Base-by-base conservation (phyloP, 208 protist genomes). In the Trichomonas vaginalis region DNA sequence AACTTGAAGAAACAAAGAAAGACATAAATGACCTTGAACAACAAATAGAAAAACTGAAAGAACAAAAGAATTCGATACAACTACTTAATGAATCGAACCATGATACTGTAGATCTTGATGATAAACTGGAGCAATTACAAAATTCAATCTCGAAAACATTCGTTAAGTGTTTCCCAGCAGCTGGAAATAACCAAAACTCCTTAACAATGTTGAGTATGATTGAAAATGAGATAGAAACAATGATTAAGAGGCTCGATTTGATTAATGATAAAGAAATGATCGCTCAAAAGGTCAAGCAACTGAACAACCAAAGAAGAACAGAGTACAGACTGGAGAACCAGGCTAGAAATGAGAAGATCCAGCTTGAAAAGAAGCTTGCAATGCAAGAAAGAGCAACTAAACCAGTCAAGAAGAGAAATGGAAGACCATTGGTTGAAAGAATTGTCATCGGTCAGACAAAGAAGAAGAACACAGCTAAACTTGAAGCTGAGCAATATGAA, bases 301-400 rank as follows among this genome's bases (percentile, higher is more conserved):
- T 88, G 0, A 88, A 88, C 39, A 40, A 88, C 8, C 32, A 46
- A 39, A 37, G 39, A 10, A 88, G 82, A 47, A 40, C 32, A 48
- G 82, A 88, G 32, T 40, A 88, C 8, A 2, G 82, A 47, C 35
- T 45, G 4, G 82, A 35, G 27, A 88, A 88, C 17, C 82, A 88
- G 27, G 39, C 35, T 10, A 88, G 39, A 47, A 88, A 88, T 23
- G 82, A 88, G 39, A 32, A 45, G 15, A 40, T 45, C 0, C 82
- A 88, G 40, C 32, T 45, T 15, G 39, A 47, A 21, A 88, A 88
- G 39, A 88, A 45, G 8, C 35, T 45, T 10, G 40, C 42, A 47
- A 88, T 88, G 82, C 32, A 88, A 47, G 82, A 88, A 88, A 46
- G 82, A 32, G 82, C 82, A 88, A 88, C 82, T 32, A 88, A 88